Base-by-base conservation (phyloP, 495 filamentous ascomycete genomes). In the Aspergillus wentii region DNA sequence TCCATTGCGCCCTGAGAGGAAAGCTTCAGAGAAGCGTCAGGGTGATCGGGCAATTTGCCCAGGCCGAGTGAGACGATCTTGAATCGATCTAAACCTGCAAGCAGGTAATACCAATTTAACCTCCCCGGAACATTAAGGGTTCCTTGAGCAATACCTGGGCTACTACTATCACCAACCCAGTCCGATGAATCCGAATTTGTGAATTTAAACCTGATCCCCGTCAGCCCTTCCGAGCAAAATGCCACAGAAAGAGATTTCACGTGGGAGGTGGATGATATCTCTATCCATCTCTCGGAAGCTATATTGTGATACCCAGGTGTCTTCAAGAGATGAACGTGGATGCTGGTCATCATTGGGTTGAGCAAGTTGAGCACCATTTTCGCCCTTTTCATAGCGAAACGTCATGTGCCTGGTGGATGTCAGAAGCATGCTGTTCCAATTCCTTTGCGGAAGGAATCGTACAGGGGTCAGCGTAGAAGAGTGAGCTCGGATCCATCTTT, bases 61-160 rank as follows among this genome's bases (percentile, higher is more conserved):
- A 45, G 9, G 5, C 25, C 38, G 11, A 50, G 38, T 17, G 32
- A 43, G 31, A 50, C 41, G 4, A 50, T 42, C 25, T 45, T 45
- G 14, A 49, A 38, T 2, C 22, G 33, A 40, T 51, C 48, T 13
- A 51, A 33, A 3, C 30, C 38, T 22, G 35, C 38, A 23, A 41
- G 16, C 18, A 51, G 30, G 26, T 11, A 51, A 29, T 19, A 30
- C 15, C 13, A 14, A 14, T 30, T 13, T 21, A 8, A 1, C 3
- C 6, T 20, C 14, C 30, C 28, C 8, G 44, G 34, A 18, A 44
- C 30, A 10, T 4, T 18, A 14, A 51, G 10, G 15, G 14, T 46
- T 10, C 39, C 43, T 1, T 26, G 30, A 14, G 48, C 34, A 25
- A 46, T 30, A 22, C 31, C 43, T 4, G 38, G 20, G 2, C 43